These are phyloP conservation scores for Cokeromyces recurvatus DNA, from an alignment of 371 early-diverging fungal species.

Conservation along the genomic window DNA sequence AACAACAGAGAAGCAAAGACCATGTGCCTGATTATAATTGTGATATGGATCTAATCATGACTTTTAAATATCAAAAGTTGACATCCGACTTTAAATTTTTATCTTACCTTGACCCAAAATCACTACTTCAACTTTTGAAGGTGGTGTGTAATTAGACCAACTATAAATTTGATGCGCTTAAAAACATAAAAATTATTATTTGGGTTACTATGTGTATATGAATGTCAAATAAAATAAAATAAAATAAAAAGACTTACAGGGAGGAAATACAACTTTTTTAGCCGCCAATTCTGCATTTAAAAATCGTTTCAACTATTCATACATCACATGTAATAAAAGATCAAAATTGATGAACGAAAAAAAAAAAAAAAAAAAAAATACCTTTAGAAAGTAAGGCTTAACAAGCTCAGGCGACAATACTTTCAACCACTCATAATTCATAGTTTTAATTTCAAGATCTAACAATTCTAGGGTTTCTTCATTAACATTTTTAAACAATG, in stretches of 20 bases:
- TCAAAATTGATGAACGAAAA: no score
- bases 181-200: neutral
- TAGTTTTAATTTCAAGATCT: constrained; percentile 65
- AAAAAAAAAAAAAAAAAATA: constrained; percentile 18
- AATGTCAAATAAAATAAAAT: no score
- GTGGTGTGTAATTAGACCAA: constrained; percentile 71
- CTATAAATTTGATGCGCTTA: constrained; percentile 68
- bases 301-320: constrained; percentile 66
- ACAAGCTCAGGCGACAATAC: constrained; percentile 65
- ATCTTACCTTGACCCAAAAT: constrained; percentile 91
- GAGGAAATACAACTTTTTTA: constrained; percentile 68
- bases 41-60: constrained; percentile 99
- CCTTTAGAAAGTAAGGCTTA: constrained; percentile 74
- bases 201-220: neutral
- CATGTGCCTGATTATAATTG: constrained; percentile 89
- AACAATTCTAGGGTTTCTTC: constrained; percentile 52
- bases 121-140: constrained; percentile 71
- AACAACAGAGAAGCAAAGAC: constrained; percentile 84
- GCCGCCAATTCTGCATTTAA: constrained; percentile 49
- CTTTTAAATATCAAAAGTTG: no score
- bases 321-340: no score
- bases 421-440: constrained; percentile 76
- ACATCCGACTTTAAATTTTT: no score
- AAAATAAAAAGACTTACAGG: constrained; percentile 34
- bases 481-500: constrained; percentile 18